Evolutionary conservation across 2,329 filamentous ascomycete genomes (phyloP).

Genomic region (Didymella lethalis): DNA sequence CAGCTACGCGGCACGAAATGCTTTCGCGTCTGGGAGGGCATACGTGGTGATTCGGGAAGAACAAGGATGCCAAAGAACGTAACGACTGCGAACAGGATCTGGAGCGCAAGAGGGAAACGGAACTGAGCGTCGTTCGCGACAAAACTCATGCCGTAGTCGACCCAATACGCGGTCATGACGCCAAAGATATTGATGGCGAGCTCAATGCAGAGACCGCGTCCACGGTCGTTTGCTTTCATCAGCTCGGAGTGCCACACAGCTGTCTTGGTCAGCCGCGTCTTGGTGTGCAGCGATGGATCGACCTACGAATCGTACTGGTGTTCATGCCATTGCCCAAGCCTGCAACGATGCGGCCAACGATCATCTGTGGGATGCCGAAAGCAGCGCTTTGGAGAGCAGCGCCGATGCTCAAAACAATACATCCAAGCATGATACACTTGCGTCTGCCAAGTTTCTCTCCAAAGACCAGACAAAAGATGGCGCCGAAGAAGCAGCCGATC

Average conservation of each 20-base stretch:
- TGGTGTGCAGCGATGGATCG: neutral
- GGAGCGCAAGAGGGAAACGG: neutral
- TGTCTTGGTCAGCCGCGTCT: neutral
- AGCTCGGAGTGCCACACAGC: neutral
- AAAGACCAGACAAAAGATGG: neutral
- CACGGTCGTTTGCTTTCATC: neutral
- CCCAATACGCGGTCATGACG: neutral
- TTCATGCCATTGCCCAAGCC: neutral
- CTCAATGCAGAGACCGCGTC: neutral
- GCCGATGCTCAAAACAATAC: neutral
- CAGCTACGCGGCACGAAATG: neutral
- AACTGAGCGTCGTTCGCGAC: neutral
- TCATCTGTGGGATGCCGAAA: neutral
- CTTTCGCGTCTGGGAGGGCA: neutral
- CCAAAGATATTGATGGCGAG: neutral
- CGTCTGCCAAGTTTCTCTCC: neutral
- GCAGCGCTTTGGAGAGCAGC: neutral
- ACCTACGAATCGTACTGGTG: neutral
- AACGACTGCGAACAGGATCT: neutral
- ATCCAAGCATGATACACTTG: neutral
- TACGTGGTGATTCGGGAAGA: neutral
- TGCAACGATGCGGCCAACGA: neutral
- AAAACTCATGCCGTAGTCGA: neutral
- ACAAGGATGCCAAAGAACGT: neutral
- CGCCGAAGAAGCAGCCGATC: neutral